Conservation (phyloP, 73 alveolate species). For the Tetrahymena elliotti region DNA sequence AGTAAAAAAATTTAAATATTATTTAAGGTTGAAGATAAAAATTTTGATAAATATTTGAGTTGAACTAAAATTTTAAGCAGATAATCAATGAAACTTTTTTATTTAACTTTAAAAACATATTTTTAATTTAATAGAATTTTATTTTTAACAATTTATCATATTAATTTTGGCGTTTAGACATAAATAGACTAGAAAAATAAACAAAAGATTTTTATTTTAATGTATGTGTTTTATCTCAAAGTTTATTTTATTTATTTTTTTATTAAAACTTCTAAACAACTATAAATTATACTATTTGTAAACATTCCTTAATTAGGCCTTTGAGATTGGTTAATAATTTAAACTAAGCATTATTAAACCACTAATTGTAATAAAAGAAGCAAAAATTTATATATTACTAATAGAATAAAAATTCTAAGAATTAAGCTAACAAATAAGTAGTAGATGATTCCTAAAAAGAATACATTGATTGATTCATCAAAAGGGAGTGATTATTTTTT, state of each 20-base stretch:
- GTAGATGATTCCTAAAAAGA: neutral
- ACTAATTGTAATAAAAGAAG: neutral
- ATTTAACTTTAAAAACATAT: too few species aligned
- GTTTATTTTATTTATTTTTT: too few species aligned
- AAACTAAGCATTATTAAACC: neutral
- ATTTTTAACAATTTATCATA: too few species aligned
- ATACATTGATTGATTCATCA: neutral
- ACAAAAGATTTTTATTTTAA: neutral
- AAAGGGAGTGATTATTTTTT: neutral
- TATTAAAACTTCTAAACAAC: neutral
- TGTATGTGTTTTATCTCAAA: neutral
- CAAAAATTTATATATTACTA: neutral
- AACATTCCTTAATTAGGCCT: neutral
- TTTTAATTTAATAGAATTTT: neutral
- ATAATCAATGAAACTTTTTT: too few species aligned
- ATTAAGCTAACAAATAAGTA: neutral
- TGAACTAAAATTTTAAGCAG: too few species aligned
- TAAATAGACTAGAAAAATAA: too few species aligned
- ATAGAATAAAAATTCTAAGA: neutral
- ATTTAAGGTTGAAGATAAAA: too few species aligned
- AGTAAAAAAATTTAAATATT: too few species aligned
- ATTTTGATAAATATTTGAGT: too few species aligned
- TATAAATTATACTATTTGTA: neutral
- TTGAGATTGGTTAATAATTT: neutral
- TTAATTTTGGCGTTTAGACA: too few species aligned